A percentile compares a stretch with the other conserved stretches of the same genome.
These are phyloP conservation scores for Phlebiopsis gigantea DNA, from an alignment of 768 basidiomycete species.

Conservation along the genomic window DNA sequence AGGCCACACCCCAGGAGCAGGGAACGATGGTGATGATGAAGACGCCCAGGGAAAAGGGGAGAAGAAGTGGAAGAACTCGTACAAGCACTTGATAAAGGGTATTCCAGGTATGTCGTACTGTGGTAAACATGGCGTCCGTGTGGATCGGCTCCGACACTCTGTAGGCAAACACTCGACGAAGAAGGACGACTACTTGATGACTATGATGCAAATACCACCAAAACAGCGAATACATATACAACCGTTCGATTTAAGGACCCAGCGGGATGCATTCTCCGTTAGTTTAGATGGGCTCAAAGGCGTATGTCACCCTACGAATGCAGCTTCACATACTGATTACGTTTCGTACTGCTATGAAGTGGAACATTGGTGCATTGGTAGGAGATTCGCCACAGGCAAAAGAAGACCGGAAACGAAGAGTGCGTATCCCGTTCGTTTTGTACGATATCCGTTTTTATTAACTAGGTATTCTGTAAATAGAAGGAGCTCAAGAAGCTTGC, in stretches of 20 bases:
- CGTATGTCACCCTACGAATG: neutral
- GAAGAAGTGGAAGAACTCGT: slow-evolving; percentile 71
- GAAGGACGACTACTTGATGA: slow-evolving; percentile 69
- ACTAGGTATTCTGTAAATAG: slow-evolving; percentile 27
- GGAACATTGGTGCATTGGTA: slow-evolving; percentile 59
- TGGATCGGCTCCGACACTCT: neutral
- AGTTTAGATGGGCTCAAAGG: slow-evolving; percentile 37
- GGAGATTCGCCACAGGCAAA: slow-evolving; percentile 68
- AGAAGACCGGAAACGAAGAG: slow-evolving; percentile 75
- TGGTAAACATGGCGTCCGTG: neutral
- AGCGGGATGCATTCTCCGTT: slow-evolving; percentile 68
- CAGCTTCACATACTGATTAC: neutral
- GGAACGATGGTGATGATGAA: slow-evolving; percentile 46
- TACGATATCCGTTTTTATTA: neutral
- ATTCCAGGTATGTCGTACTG: slow-evolving; percentile 51
- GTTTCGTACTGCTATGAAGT: slow-evolving; percentile 34
- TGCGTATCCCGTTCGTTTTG: slow-evolving; percentile 31
- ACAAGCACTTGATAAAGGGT: slow-evolving; percentile 72
- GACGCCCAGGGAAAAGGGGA: slow-evolving; percentile 47
- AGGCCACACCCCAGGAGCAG: slow-evolving; percentile 35
- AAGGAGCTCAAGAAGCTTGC: slow-evolving; percentile 70
- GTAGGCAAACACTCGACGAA: slow-evolving; percentile 76
- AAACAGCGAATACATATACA: slow-evolving; percentile 63
- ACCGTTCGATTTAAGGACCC: slow-evolving; percentile 61
- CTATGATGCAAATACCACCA: slow-evolving; percentile 61